Evolutionary conservation across 495 filamentous ascomycete genomes (phyloP).

Genomic region (Hypoxylon lenormandii): DNA sequence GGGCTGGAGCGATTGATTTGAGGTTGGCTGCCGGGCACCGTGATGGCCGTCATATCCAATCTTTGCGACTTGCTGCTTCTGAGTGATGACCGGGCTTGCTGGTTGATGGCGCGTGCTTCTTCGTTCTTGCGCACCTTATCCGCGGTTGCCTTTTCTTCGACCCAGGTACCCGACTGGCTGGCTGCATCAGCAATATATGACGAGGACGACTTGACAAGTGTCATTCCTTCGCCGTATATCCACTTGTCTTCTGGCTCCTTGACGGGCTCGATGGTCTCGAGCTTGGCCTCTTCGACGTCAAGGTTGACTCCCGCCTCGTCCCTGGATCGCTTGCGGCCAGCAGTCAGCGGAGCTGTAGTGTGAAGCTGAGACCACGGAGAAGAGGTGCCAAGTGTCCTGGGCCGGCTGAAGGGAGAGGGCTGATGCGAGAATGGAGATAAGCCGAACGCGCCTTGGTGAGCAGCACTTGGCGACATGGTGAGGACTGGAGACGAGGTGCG

Average conservation of each 20-base stretch:
- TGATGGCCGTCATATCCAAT: constrained; percentile 59
- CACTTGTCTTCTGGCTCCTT: constrained; percentile 67
- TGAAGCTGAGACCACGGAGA: constrained; percentile 35
- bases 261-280: constrained; percentile 52
- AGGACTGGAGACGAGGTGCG: constrained; percentile 65
- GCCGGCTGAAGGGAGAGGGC: constrained; percentile 56
- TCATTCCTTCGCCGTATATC: constrained; percentile 80
- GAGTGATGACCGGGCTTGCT: constrained; percentile 64
- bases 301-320: constrained; percentile 71
- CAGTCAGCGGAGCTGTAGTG: constrained; percentile 50
- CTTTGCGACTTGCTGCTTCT: constrained; percentile 72
- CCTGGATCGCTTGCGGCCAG: constrained; percentile 73
- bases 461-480: constrained; percentile 61
- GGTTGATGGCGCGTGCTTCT: constrained; percentile 54
- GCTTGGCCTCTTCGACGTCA: constrained; percentile 58
- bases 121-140: constrained; percentile 61
- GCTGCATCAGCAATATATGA: constrained; percentile 73
- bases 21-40: constrained; percentile 45
- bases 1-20: constrained; percentile 55
- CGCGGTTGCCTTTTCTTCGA: constrained; percentile 70
- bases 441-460: constrained; percentile 61
- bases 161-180: constrained; percentile 83
- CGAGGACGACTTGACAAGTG: constrained; percentile 73
- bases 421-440: constrained; percentile 57
- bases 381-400: constrained; percentile 40